Evolutionary conservation across 2,329 filamentous ascomycete genomes (phyloP).

Genomic region (Sporothrix schenckii): DNA sequence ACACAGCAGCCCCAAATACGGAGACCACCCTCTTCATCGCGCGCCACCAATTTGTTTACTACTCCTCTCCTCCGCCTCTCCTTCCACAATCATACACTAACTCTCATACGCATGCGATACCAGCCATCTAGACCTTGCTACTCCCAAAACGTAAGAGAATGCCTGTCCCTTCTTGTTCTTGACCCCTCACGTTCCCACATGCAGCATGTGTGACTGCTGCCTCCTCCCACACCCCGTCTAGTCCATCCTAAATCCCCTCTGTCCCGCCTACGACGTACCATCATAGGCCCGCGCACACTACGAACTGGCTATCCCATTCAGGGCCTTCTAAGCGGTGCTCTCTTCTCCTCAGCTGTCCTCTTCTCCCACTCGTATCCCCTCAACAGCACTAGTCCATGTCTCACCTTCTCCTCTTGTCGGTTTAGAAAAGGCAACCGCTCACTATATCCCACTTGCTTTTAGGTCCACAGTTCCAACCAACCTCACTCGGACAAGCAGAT

Average conservation of each 20-base stretch:
- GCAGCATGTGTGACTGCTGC: not conserved
- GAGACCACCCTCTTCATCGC: not conserved
- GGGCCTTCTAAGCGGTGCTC: not conserved
- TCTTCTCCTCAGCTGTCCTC: constrained; percentile 5
- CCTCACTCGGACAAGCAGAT: constrained; percentile 26
- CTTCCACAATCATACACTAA: constrained; percentile 12
- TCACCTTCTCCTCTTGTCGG: constrained; percentile 11
- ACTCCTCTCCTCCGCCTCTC: not conserved
- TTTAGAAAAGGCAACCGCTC: constrained; percentile 18
- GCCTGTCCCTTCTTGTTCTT: not conserved
- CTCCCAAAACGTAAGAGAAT: constrained; percentile 28
- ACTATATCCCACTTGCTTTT: constrained; percentile 17
- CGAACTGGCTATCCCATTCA: constrained; percentile 13
- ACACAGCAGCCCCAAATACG: too few relatives aligned
- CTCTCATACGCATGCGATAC: constrained; percentile 2
- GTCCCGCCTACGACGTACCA: constrained; percentile 7
- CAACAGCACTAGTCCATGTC: constrained; percentile 7
- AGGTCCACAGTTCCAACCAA: constrained; percentile 30
- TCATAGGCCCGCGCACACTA: constrained; percentile 22
- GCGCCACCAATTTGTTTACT: not conserved
- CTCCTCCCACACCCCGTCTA: constrained; percentile 13
- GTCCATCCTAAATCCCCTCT: not conserved
- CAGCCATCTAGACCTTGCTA: constrained; percentile 24
- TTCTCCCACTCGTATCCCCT: not conserved
- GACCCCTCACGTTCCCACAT: not conserved